phyloP scores from a whole-genome alignment of 1,284 basidiomycete species.

The Apiotrichum sp. region DNA sequence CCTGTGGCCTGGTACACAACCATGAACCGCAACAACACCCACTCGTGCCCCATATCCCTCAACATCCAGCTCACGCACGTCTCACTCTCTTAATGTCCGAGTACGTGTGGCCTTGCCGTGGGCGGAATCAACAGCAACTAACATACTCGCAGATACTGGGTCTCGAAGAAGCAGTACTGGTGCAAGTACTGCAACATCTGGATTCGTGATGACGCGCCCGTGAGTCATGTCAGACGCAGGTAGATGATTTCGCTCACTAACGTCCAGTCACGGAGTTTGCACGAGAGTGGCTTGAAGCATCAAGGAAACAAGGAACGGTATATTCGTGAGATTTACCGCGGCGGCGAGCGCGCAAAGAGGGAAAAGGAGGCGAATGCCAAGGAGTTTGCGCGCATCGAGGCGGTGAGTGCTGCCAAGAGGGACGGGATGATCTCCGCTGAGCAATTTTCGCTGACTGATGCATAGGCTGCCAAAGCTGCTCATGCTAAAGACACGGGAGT shows the following conservation, averaged over 20 bases:
- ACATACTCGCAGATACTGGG: constrained; percentile 45
- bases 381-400: constrained; percentile 80
- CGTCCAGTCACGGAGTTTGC: constrained; percentile 68
- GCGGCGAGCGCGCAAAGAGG: constrained; percentile 79
- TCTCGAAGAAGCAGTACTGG: constrained; percentile 51
- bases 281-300: constrained; percentile 89
- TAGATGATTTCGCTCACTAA: constrained; percentile 5
- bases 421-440: too few relatives aligned
- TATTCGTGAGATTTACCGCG: constrained; percentile 85
- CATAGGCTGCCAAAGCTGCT: constrained; percentile 32
- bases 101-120: constrained; percentile 12
- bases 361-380: constrained; percentile 77
- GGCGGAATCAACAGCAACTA: background rate
- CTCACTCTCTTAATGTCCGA: constrained; percentile 21
- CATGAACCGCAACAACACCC: background rate
- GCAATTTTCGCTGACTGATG: background rate
- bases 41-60: background rate
- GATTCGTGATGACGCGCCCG: constrained; percentile 85
- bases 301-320: constrained; percentile 90
- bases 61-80: too few relatives aligned
- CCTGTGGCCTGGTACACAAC: background rate
- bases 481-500: constrained; percentile 12
- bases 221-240: constrained; percentile 20
- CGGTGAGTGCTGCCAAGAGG: constrained; percentile 50
- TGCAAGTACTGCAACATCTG: constrained; percentile 50